Evolutionary conservation across 2,329 filamentous ascomycete genomes (phyloP).

Genomic region (Colletotrichum horii): DNA sequence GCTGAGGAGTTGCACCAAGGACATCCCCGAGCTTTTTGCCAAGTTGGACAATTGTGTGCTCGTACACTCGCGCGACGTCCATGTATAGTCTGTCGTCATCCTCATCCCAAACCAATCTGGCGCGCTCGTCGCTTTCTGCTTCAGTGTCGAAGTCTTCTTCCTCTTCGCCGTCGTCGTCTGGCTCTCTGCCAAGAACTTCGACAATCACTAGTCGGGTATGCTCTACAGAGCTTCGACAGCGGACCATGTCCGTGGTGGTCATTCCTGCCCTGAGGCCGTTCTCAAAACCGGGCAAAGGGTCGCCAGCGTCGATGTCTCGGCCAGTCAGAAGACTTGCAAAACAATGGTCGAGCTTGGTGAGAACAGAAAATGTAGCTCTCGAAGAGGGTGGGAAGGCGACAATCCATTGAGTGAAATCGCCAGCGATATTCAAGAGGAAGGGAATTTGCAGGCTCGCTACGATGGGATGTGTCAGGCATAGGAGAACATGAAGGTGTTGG

Average conservation of each 20-base stretch:
- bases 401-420: slow-evolving; percentile 74
- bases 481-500: neutral
- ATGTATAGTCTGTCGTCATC: slow-evolving; percentile 62
- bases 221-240: slow-evolving; percentile 82
- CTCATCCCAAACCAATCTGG: slow-evolving; percentile 40
- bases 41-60: slow-evolving; percentile 77
- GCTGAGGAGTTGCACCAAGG: neutral
- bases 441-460: slow-evolving; percentile 81
- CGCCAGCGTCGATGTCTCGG: slow-evolving; percentile 68
- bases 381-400: slow-evolving; percentile 73
- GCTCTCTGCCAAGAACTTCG: slow-evolving; percentile 62
- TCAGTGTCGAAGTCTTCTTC: slow-evolving; percentile 34
- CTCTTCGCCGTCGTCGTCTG: slow-evolving; percentile 35
- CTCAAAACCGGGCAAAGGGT: slow-evolving; percentile 73
- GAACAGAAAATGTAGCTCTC: slow-evolving; percentile 69
- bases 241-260: slow-evolving; percentile 83
- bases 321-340: slow-evolving; percentile 79
- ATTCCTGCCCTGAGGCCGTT: slow-evolving; percentile 67
- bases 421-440: slow-evolving; percentile 79
- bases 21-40: slow-evolving; percentile 67
- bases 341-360: slow-evolving; percentile 82
- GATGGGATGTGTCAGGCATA: neutral
- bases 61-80: slow-evolving; percentile 79
- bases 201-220: slow-evolving; percentile 74
- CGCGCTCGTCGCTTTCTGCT: slow-evolving; percentile 37